Evolutionary conservation across 228 moss, liverwort and hornwort species (phyloP).

Genomic region (Sphagnum magellanicum): DNA sequence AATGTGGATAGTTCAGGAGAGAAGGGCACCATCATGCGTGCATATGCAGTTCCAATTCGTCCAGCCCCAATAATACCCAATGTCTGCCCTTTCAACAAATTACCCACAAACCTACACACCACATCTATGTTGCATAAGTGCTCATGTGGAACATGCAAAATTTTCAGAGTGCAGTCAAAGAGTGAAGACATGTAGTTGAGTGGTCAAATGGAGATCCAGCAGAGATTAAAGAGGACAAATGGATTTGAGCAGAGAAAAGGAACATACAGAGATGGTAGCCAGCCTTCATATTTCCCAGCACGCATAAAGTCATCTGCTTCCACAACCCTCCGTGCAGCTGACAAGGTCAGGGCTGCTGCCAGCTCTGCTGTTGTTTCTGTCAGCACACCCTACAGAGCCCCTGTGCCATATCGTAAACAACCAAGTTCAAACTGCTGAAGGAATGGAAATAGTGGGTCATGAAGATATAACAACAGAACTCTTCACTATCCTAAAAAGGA

Average conservation of each 20-base stretch:
- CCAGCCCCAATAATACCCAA: slow-evolving; percentile 97
- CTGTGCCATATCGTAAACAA: too few relatives aligned
- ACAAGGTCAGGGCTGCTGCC: slow-evolving; percentile 73
- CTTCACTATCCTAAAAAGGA: background rate
- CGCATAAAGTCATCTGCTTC: slow-evolving; percentile 97
- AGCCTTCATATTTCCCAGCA: slow-evolving; percentile 93
- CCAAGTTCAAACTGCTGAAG: too few relatives aligned
- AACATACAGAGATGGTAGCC: slow-evolving; percentile 86
- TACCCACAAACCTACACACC: slow-evolving; percentile 77
- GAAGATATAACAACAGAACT: too few relatives aligned
- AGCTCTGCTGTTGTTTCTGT: slow-evolving; percentile 98
- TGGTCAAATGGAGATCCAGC: too few relatives aligned
- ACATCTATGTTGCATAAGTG: too few relatives aligned
- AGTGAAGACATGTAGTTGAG: too few relatives aligned
- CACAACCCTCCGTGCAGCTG: slow-evolving; percentile 90
- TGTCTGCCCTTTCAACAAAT: slow-evolving; percentile 88
- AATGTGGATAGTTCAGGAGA: background rate
- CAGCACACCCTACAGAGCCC: slow-evolving; percentile 67
- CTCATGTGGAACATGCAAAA: background rate
- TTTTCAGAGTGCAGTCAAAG: background rate
- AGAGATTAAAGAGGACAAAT: too few relatives aligned
- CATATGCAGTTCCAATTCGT: slow-evolving; percentile 91
- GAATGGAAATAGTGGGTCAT: too few relatives aligned
- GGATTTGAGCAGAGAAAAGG: background rate
- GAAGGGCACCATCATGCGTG: slow-evolving; percentile 86